Evolutionary conservation across 495 filamentous ascomycete genomes (phyloP).

Genomic region (Tetracladium setigerum): DNA sequence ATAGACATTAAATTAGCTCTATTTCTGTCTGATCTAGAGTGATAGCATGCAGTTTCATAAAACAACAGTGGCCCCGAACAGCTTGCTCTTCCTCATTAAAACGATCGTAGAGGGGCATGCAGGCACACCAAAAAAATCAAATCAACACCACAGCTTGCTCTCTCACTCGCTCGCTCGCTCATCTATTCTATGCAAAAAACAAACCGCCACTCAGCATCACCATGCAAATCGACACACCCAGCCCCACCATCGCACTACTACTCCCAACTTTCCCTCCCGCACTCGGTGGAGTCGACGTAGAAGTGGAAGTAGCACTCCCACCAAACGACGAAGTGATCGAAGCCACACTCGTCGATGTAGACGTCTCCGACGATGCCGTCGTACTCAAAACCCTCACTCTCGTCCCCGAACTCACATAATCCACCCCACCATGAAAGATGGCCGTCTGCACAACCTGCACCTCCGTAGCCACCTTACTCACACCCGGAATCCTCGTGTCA

Average conservation of each 20-base stretch:
- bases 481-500: conserved; percentile 17
- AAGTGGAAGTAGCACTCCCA: not conserved
- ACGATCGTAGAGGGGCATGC: too few species aligned
- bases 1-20: too few species aligned
- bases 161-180: too few species aligned
- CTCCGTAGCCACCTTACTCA: conserved; percentile 29
- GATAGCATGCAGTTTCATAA: too few species aligned
- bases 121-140: too few species aligned
- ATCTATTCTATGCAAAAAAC: conserved; percentile 20
- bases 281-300: not conserved
- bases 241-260: conserved; percentile 12
- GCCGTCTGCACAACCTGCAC: conserved; percentile 22
- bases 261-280: not conserved
- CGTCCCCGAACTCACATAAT: not conserved
- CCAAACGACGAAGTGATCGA: not conserved
- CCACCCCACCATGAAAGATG: conserved; percentile 5
- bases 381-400: too few species aligned
- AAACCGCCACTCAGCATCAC: conserved; percentile 21
- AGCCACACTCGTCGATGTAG: not conserved
- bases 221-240: conserved; percentile 16
- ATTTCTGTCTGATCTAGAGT: too few species aligned
- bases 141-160: too few species aligned
- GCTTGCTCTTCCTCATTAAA: too few species aligned
- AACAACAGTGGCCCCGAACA: too few species aligned
- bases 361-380: too few species aligned